A percentile compares a stretch with the other conserved stretches of the same genome.
These are phyloP conservation scores for Neocucurbitaria cava DNA, from an alignment of 2,329 filamentous ascomycete species.

Conservation along the genomic window DNA sequence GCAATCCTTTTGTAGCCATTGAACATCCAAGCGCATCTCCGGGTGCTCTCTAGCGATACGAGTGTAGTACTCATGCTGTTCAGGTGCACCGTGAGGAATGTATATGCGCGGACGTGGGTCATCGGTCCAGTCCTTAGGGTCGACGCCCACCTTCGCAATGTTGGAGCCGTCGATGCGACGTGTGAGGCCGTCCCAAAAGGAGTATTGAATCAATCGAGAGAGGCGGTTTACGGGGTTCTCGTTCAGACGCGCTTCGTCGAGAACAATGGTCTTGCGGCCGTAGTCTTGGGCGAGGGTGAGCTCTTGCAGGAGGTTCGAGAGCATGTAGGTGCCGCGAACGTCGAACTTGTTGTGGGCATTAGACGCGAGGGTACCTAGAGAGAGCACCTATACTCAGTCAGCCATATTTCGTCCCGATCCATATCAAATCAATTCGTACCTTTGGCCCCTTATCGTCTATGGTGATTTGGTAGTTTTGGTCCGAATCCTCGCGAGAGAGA, in stretches of 20 bases:
- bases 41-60: conserved; percentile 79
- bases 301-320: conserved; percentile 95
- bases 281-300: conserved; percentile 91
- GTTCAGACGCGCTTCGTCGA: conserved; percentile 89
- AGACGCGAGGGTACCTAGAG: conserved; percentile 83
- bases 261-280: conserved; percentile 84
- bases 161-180: conserved; percentile 87
- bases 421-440: conserved; percentile 68
- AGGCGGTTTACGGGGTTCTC: conserved; percentile 94
- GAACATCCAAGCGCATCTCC: conserved; percentile 86
- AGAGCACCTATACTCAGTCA: conserved; percentile 67
- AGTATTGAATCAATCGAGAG: conserved; percentile 82
- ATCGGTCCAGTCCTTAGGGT: conserved; percentile 94
- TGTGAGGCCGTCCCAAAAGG: conserved; percentile 93
- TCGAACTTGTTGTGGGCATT: conserved; percentile 88
- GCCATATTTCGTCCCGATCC: conserved; percentile 3
- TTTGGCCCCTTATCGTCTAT: conserved; percentile 96
- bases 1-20: conserved; percentile 71
- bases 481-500: conserved; percentile 86
- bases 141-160: conserved; percentile 83
- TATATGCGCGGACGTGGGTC: conserved; percentile 93
- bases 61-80: conserved; percentile 89
- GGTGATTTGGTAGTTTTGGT: conserved; percentile 95
- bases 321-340: conserved; percentile 93
- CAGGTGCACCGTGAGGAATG: conserved; percentile 80